These are phyloP conservation scores for Penicillium parvum DNA, from an alignment of 495 filamentous ascomycete genomes.

Conservation along the genomic window DNA sequence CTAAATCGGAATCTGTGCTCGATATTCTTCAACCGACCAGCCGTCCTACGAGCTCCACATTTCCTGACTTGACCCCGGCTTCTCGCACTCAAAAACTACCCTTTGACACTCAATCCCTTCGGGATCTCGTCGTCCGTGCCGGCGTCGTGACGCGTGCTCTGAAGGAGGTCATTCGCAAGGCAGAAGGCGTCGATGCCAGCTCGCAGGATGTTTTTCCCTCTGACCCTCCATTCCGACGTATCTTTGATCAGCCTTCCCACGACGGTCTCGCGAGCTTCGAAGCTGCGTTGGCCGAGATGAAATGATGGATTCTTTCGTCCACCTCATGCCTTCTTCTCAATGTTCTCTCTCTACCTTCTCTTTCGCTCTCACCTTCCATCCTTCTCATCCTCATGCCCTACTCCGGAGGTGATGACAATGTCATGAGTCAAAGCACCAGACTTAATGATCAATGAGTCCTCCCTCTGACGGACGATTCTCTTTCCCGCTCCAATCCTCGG, in stretches of 20 bases:
- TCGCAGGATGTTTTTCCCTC: slow-evolving; percentile 38
- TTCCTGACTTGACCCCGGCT: slow-evolving; percentile 33
- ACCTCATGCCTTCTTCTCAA: too few relatives aligned
- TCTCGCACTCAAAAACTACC: slow-evolving; percentile 70
- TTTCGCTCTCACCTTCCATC: too few relatives aligned
- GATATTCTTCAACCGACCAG: slow-evolving; percentile 74
- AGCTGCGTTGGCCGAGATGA: slow-evolving; percentile 28
- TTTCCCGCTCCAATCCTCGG: too few relatives aligned
- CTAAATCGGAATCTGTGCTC: slow-evolving; percentile 74
- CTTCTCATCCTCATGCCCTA: too few relatives aligned
- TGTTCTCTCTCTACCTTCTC: too few relatives aligned
- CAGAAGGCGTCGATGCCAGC: slow-evolving; percentile 66
- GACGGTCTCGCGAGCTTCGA: slow-evolving; percentile 32
- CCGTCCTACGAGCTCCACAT: slow-evolving; percentile 44
- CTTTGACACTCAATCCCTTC: slow-evolving; percentile 86
- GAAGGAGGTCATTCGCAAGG: slow-evolving; percentile 72
- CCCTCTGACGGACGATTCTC: slow-evolving; percentile 4
- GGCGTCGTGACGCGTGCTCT: slow-evolving; percentile 68
- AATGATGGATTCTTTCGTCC: slow-evolving; percentile 11
- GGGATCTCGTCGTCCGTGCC: slow-evolving; percentile 80
- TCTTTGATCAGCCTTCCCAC: slow-evolving; percentile 39
- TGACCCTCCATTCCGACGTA: slow-evolving; percentile 43
- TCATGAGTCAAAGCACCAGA: too few relatives aligned
- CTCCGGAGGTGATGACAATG: too few relatives aligned
- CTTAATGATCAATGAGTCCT: too few relatives aligned